Percentiles rank a stretch among this genome's conserved stretches.
These are phyloP conservation scores for Tolypocladium guangdongense DNA, from an alignment of 2,329 filamentous ascomycete species.

Conservation along the genomic window DNA sequence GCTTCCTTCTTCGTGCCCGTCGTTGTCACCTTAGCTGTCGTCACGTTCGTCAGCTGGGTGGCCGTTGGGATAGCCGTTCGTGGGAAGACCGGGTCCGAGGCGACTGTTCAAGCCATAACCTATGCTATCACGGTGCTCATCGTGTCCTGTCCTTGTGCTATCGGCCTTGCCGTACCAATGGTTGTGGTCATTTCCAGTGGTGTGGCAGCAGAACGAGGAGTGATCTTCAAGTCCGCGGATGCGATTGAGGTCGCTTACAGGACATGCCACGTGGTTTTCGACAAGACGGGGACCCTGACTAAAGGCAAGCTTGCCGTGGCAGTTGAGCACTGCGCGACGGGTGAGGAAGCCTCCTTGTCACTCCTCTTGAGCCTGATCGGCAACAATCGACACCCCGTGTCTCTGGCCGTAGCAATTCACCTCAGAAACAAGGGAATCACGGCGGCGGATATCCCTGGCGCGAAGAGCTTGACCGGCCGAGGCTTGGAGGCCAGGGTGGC, in stretches of 20 bases:
- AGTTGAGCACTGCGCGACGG: slow-evolving; percentile 1
- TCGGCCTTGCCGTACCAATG: slow-evolving; percentile 67
- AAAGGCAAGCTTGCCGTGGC: slow-evolving; percentile 38
- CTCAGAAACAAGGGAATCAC: slow-evolving; percentile 17
- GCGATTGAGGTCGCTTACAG: slow-evolving; percentile 52
- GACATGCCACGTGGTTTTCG: slow-evolving; percentile 58
- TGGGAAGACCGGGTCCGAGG: slow-evolving; percentile 30
- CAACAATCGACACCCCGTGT: slow-evolving; percentile 41
- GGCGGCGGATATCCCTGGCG: slow-evolving; percentile 13
- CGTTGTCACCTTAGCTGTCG: slow-evolving; percentile 44
- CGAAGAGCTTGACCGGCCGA: slow-evolving; percentile 30
- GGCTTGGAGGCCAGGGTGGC: slow-evolving; percentile 29
- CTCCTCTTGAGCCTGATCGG: slow-evolving; percentile 22
- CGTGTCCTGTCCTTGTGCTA: slow-evolving; percentile 69
- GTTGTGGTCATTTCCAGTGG: slow-evolving; percentile 62
- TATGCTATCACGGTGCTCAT: slow-evolving; percentile 64
- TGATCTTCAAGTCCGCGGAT: slow-evolving; percentile 59
- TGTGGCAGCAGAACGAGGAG: slow-evolving; percentile 50
- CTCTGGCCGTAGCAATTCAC: slow-evolving; percentile 31
- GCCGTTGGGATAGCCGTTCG: slow-evolving; percentile 37
- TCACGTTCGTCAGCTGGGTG: slow-evolving; percentile 58
- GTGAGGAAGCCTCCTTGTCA: slow-evolving; percentile 1
- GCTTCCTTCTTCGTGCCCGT: slow-evolving; percentile 60
- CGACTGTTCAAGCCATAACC: slow-evolving; percentile 51
- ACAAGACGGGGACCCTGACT: slow-evolving; percentile 73